Evolutionary conservation across 2,329 filamentous ascomycete genomes (phyloP).

Genomic region (Raffaelea ambrosiae): DNA sequence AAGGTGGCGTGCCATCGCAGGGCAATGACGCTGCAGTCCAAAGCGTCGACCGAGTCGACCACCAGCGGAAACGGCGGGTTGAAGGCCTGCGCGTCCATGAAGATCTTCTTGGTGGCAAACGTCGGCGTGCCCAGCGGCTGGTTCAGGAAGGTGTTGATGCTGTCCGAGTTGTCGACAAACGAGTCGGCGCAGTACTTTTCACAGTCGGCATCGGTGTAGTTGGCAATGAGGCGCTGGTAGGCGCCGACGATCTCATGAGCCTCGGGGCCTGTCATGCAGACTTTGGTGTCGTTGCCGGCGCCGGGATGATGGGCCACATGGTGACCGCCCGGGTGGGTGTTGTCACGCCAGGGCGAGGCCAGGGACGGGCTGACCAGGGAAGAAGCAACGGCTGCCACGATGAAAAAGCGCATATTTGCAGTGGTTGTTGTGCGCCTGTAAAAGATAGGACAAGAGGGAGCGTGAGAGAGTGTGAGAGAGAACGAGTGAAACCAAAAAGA

Average conservation of each 20-base stretch:
- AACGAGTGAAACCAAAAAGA: no score
- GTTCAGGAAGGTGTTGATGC: slow-evolving; percentile 23
- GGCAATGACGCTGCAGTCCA: slow-evolving; percentile 19
- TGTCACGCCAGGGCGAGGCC: no score
- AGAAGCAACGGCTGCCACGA: no score
- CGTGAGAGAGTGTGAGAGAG: no score
- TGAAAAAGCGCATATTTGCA: no score
- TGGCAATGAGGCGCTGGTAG: slow-evolving; percentile 21
- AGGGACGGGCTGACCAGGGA: no score
- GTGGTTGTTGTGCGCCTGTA: no score
- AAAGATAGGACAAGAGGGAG: no score
- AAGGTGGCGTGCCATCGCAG: slow-evolving; percentile 23
- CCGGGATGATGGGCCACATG: no score
- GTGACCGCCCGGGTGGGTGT: no score
- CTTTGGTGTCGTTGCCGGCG: no score
- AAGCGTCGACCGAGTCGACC: slow-evolving; percentile 20
- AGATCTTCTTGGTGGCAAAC: slow-evolving; percentile 23
- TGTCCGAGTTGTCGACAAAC: slow-evolving; percentile 23
- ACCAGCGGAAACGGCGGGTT: slow-evolving; percentile 21
- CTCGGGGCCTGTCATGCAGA: slow-evolving; percentile 13
- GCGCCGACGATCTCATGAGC: slow-evolving; percentile 18
- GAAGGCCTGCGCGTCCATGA: slow-evolving; percentile 19
- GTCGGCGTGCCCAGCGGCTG: slow-evolving; percentile 20
- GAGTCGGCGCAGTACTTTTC: slow-evolving; percentile 20
- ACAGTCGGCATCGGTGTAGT: slow-evolving; percentile 18